Evolutionary conservation across 2,329 filamentous ascomycete species (phyloP).

Genomic region (Penicillium italicum): DNA sequence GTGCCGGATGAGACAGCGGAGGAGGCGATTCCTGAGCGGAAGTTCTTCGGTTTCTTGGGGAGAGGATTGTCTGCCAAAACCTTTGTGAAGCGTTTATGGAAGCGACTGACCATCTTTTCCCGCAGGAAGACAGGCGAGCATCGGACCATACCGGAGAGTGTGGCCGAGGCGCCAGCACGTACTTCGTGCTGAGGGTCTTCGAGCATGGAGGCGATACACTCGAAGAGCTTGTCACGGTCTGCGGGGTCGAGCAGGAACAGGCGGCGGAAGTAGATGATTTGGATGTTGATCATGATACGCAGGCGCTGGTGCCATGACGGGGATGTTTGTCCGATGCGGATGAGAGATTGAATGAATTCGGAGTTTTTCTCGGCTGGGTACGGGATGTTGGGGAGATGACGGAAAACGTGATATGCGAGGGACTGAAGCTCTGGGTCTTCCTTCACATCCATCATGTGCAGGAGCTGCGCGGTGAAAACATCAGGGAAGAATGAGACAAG

Average conservation of each 20-base stretch:
- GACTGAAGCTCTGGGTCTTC: conserved; percentile 95
- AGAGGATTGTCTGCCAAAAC: conserved; percentile 80
- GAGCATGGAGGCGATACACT: conserved; percentile 93
- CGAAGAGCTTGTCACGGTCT: conserved; percentile 78
- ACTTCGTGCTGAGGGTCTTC: conserved; percentile 90
- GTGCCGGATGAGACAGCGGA: conserved; percentile 45
- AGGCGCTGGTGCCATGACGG: conserved; percentile 93
- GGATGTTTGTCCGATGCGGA: conserved; percentile 80
- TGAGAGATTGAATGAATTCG: conserved; percentile 78
- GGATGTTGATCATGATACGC: conserved; percentile 94
- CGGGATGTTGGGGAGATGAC: conserved; percentile 91
- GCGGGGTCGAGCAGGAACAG: conserved; percentile 76
- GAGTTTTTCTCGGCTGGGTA: conserved; percentile 82
- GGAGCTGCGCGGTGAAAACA: conserved; percentile 81
- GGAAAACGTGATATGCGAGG: conserved; percentile 93
- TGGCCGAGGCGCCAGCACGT: conserved; percentile 85
- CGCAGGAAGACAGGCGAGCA: conserved; percentile 83
- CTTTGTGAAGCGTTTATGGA: conserved; percentile 75
- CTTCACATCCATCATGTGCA: conserved; percentile 99
- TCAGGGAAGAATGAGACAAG: conserved; percentile 87
- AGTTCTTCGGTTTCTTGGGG: conserved; percentile 60
- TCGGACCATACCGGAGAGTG: conserved; percentile 93
- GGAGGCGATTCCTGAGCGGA: conserved; percentile 34
- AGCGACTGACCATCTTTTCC: conserved; percentile 67
- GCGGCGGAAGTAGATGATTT: conserved; percentile 95